These are phyloP conservation scores for Aureobasidium zeae DNA, from an alignment of 2,329 filamentous ascomycete species.

Conservation along the genomic window DNA sequence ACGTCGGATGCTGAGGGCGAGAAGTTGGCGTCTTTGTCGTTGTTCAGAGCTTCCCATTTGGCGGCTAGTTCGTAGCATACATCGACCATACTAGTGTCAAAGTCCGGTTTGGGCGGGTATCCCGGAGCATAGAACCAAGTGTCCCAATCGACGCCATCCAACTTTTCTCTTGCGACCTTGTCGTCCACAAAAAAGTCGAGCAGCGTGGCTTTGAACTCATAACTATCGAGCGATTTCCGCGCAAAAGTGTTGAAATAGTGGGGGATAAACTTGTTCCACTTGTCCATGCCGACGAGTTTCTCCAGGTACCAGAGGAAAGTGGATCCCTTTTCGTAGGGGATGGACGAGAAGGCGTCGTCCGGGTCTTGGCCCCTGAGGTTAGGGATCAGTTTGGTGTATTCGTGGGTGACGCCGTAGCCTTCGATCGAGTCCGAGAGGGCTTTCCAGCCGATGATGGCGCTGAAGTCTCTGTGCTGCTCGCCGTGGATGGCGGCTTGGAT, in stretches of 20 bases:
- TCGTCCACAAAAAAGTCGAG: constrained; percentile 74
- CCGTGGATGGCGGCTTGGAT: constrained; percentile 71
- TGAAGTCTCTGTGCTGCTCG: constrained; percentile 81
- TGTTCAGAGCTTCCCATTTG: constrained; percentile 60
- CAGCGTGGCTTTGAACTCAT: constrained; percentile 85
- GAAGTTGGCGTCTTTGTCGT: constrained; percentile 33
- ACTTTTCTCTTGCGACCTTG: constrained; percentile 49
- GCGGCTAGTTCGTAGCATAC: constrained; percentile 72
- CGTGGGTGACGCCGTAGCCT: constrained; percentile 70
- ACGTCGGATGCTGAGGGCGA: constrained; percentile 61
- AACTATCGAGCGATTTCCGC: constrained; percentile 80
- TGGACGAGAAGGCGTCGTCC: constrained; percentile 85
- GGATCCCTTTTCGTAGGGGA: constrained; percentile 96
- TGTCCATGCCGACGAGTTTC: constrained; percentile 69
- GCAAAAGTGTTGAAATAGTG: constrained; percentile 86
- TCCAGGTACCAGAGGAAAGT: constrained; percentile 89
- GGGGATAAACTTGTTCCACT: constrained; percentile 91
- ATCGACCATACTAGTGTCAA: constrained; percentile 81
- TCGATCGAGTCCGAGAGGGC: constrained; percentile 71
- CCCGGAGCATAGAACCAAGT: constrained; percentile 81
- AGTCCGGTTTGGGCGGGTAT: constrained; percentile 79
- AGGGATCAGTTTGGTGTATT: constrained; percentile 85
- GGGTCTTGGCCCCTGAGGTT: constrained; percentile 85
- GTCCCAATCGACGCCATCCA: constrained; percentile 75
- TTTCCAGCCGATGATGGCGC: constrained; percentile 93